These are phyloP conservation scores for Zelopaecilomyces penicillatus DNA, from an alignment of 2,329 filamentous ascomycete genomes.

Conservation along the genomic window DNA sequence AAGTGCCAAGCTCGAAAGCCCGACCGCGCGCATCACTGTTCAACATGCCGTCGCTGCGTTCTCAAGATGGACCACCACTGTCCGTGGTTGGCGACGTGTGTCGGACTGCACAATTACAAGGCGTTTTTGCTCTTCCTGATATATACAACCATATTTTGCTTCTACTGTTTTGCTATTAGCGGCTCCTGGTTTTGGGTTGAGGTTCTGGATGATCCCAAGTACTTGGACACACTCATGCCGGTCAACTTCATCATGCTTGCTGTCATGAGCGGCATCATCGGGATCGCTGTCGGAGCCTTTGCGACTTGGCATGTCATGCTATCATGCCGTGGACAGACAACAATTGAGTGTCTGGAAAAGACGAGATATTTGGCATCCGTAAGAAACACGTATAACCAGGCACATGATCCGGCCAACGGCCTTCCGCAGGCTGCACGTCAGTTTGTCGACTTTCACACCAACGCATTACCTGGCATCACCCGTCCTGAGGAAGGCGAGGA, in stretches of 20 bases:
- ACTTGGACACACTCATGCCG: constrained; percentile 70
- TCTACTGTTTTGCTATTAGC: constrained; percentile 69
- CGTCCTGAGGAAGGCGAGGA: constrained; percentile 75
- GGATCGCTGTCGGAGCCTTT: constrained; percentile 79
- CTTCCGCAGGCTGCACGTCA: constrained; percentile 55
- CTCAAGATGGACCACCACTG: constrained; percentile 99
- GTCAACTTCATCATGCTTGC: constrained; percentile 86
- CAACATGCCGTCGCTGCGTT: constrained; percentile 85
- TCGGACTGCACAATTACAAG: constrained; percentile 92
- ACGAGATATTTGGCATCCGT: constrained; percentile 84
- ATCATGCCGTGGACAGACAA: constrained; percentile 72
- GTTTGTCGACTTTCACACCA: constrained; percentile 72
- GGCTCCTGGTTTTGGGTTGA: constrained; percentile 79
- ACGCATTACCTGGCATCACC: constrained; percentile 70
- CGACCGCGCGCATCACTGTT: constrained; percentile 94
- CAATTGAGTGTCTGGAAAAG: constrained; percentile 93
- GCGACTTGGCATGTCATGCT: constrained; percentile 87
- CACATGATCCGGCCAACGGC: constrained; percentile 43
- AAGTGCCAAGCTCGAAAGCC: constrained; percentile 94
- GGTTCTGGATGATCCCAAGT: constrained; percentile 62
- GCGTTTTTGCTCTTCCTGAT: constrained; percentile 86
- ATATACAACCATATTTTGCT: constrained; percentile 81
- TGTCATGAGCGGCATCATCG: constrained; percentile 84
- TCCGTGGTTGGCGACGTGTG: constrained; percentile 93
- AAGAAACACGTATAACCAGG: constrained; percentile 58